Percentiles rank a stretch among this genome's conserved stretches.
phyloP scores from a whole-genome alignment of 352 stramenopile genomes.

The Globisporangium orthogonon region DNA sequence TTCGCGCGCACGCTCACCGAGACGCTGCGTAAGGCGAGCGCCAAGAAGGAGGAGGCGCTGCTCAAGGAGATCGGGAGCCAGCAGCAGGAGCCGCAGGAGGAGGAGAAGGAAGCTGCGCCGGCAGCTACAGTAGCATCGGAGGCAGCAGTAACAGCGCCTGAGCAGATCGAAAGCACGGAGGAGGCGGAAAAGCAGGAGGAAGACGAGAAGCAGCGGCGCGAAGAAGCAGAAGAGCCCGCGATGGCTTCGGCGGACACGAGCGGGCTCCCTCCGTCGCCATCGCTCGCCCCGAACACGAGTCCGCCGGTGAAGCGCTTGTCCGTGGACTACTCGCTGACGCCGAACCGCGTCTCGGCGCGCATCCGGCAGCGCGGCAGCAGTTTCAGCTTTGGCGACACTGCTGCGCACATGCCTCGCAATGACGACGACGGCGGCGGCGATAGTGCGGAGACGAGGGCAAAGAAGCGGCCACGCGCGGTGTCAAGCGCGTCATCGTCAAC shows the following conservation, averaged over 20 bases:
- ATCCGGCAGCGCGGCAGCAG: slow-evolving; percentile 43
- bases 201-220: neutral
- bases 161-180: neutral
- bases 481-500: slow-evolving; percentile 21
- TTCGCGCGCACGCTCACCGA: slow-evolving; percentile 71
- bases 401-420: neutral
- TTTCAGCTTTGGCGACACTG: slow-evolving; percentile 33
- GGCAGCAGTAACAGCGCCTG: neutral
- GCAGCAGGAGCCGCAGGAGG: slow-evolving; percentile 7
- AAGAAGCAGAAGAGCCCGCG: neutral
- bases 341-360: slow-evolving; percentile 42
- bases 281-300: slow-evolving; percentile 10
- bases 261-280: neutral
- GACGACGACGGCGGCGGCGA: slow-evolving; percentile 7
- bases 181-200: slow-evolving; percentile 2
- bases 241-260: neutral
- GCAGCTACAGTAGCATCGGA: neutral
- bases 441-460: slow-evolving; percentile 7
- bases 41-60: slow-evolving; percentile 57
- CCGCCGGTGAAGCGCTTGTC: slow-evolving; percentile 6
- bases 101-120: neutral
- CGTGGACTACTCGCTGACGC: slow-evolving; percentile 22
- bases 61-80: slow-evolving; percentile 29
- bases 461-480: slow-evolving; percentile 28
- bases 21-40: slow-evolving; percentile 58